These are phyloP conservation scores for Thalassiosira mediterranea DNA, from an alignment of 352 stramenopile genomes.

Conservation along the genomic window DNA sequence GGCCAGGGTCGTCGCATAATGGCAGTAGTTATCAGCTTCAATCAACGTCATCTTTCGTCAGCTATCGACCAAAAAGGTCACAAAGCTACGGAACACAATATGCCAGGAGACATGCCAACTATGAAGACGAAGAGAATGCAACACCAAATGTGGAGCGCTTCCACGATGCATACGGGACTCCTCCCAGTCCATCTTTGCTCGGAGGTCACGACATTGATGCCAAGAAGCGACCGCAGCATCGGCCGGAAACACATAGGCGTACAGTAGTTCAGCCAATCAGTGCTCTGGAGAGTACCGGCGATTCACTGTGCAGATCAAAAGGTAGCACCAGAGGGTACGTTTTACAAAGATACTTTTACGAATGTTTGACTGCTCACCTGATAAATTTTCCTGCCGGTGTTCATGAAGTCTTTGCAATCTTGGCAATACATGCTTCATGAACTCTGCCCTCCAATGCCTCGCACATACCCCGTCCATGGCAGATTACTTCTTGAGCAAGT, in stretches of 20 bases:
- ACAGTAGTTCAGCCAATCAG: not conserved
- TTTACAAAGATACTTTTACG: not conserved
- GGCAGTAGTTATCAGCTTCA: no score
- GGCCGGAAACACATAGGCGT: not conserved
- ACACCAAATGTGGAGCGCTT: no score
- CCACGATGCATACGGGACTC: no score
- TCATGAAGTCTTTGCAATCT: conserved; percentile 48
- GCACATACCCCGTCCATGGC: conserved; percentile 90
- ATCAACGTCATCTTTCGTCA: no score
- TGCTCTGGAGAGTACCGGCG: not conserved
- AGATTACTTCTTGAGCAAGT: conserved; percentile 91
- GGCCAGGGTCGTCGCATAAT: no score
- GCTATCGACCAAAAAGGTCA: no score
- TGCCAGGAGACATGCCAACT: no score
- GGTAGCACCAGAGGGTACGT: conserved; percentile 1
- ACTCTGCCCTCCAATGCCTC: conserved; percentile 85
- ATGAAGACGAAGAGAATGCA: no score
- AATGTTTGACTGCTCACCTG: not conserved
- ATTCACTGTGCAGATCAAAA: not conserved
- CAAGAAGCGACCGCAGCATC: not conserved
- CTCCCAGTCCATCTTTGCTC: no score
- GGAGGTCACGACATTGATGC: no score
- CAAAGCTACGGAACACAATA: no score
- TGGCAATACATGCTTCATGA: conserved; percentile 82
- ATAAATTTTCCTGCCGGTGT: no score